Evolutionary conservation across 2,329 filamentous ascomycete genomes (phyloP).

Genomic region (Teratosphaeria nubilosa): DNA sequence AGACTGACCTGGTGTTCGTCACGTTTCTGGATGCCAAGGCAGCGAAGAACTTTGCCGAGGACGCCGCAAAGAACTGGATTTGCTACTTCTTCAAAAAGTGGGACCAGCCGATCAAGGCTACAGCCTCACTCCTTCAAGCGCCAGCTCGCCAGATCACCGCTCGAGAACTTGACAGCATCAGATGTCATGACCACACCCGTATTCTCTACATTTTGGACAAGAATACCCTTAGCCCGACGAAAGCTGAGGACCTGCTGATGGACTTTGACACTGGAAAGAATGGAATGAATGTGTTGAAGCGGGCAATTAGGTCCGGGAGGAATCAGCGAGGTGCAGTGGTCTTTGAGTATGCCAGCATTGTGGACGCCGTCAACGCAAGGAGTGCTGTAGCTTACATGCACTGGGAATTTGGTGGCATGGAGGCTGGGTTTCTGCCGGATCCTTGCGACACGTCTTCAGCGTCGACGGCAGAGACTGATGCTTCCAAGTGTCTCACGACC

Average conservation of each 20-base stretch:
- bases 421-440: conserved; percentile 6
- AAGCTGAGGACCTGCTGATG: background rate
- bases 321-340: conserved; percentile 4
- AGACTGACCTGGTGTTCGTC: conserved; percentile 11
- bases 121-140: conserved; percentile 2
- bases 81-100: conserved; percentile 2
- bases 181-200: background rate
- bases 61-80: conserved; percentile 2
- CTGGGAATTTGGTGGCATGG: background rate
- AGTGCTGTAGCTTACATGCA: background rate
- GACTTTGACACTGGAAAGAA: background rate
- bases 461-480: background rate
- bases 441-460: conserved; percentile 4
- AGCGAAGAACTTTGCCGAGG: conserved; percentile 8
- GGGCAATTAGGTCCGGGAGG: background rate
- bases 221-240: background rate
- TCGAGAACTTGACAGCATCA: background rate
- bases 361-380: conserved; percentile 2
- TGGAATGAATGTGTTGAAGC: background rate
- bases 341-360: conserved; percentile 7
- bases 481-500: background rate
- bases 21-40: conserved; percentile 10
- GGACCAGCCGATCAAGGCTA: conserved; percentile 1
- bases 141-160: conserved; percentile 2
- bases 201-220: conserved; percentile 1